Base-by-base conservation (phyloP, 2,329 filamentous ascomycete genomes). In the Fusarium kyushuense region DNA sequence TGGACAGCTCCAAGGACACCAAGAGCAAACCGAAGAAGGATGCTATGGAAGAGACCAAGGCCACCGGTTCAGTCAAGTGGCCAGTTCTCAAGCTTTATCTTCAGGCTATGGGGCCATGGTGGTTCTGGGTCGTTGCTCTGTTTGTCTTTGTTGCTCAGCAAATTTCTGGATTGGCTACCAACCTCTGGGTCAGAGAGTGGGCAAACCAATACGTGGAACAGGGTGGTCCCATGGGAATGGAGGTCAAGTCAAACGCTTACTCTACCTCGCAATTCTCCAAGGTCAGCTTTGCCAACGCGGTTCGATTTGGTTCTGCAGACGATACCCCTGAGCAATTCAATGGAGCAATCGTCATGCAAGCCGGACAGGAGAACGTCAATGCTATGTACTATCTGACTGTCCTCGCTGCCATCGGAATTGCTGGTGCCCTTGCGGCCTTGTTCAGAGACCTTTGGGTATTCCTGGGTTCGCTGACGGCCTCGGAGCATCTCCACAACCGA, bases 121-220 rank as follows among this genome's bases (percentile, higher is more conserved):
- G 93, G 85, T 99, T 97, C 81, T 99, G 96, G 96, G 78, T 91
- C 47, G 81, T 92, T 35, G 92, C 94, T 21, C 80, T 89, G 16
- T 70, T 89, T 6, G 90, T 94, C 36, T 98, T 99, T 75, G 85
- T 86, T 29, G 81, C 91, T 43, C 94, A 97, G 76, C 96, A 99
- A 77, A 78, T 97, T 33, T 91, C 92, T 6, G 92, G 92, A 25
- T 91, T 98, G 4, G 93, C 91, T 1, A 96, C 94, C 35, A 97
- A 96, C 74, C 81, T 97, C 51, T 99, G 96, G 96, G 97, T 99
- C 73, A 88, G 93, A 72, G 85, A 95, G 77, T 99, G 96, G 96
- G 92, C 95, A 17, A 97, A 97, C 76, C 91, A 96, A 63, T 98
- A 98, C 76, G 86, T 85, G 58, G 79, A 32, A 38, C 49, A 53